Evolutionary conservation across 2,329 filamentous ascomycete genomes (phyloP), one percentile per base, ranked within the genome.

Genomic region (Sporothrix euskadiensis): DNA sequence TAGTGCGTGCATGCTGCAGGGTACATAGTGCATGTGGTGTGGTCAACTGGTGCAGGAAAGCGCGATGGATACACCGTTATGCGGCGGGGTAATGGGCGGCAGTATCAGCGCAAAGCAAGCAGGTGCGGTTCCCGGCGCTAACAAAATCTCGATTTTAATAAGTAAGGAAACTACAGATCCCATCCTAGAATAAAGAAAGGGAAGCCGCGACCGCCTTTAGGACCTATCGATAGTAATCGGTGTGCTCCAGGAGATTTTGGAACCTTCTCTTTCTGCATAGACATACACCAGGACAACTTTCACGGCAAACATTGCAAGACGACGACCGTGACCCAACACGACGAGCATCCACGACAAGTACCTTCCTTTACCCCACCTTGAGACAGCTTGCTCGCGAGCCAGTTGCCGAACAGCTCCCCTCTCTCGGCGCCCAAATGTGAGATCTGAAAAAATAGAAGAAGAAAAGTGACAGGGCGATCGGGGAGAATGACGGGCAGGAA

Each of bases 101-200:
- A 26, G 59, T 65, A 41, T 39, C 59, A 41, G 59, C 59, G 19
- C 26, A 59, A 59, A 26, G 52, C 3, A 26, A 56, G 49, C 41
- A 35, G 57, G 26, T 69, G 70, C 70, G 22, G 49, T 56, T 19
- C 16, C 5, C 39, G 9, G 49, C 71, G 71, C 71, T 72, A 72
- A 59, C 59, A 68, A 63, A 72, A 68, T 69, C 61, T 56, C 49
- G 56, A 66, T 39, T 56, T 52, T 41, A 26, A 26, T 26, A 26
- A 26, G 26, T 26, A 70, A 49, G n/a, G n/a, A 70, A 10, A 59
- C 7, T 14, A 5, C 52, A n/a, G 32, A 30, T 59, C 44, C 14
- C 44, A 14, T 14, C 14, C 44, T 49, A 44, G 35, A 44, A 26
- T 26, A 12, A 10, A 22, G 35, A 69, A 39, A 52, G 26, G 66